Evolutionary conservation across 2,329 filamentous ascomycete genomes (phyloP).

Genomic region (Coniochaeta prunicola): DNA sequence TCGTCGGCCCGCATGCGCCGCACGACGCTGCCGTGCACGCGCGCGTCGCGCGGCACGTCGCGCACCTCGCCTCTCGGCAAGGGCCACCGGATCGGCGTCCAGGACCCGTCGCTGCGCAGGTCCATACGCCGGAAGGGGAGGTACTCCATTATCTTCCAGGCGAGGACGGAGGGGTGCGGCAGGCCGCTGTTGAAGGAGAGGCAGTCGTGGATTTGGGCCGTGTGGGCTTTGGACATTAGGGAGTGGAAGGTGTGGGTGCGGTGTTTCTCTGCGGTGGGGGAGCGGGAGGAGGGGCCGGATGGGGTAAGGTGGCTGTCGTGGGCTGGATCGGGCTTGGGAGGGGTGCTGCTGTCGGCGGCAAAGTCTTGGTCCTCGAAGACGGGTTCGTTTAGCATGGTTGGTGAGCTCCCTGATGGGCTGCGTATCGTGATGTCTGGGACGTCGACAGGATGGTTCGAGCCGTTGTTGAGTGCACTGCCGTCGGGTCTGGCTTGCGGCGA

Average conservation of each 20-base stretch:
- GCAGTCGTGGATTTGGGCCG: slow-evolving; percentile 60
- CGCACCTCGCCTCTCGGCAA: slow-evolving; percentile 70
- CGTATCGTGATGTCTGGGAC: slow-evolving; percentile 17
- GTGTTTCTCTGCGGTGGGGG: neutral
- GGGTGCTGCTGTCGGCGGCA: slow-evolving; percentile 38
- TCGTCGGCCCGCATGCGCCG: slow-evolving; percentile 58
- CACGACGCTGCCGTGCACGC: slow-evolving; percentile 69
- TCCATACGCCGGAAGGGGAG: slow-evolving; percentile 79
- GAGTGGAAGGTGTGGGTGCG: slow-evolving; percentile 37
- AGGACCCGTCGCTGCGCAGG: slow-evolving; percentile 61
- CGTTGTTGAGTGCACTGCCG: neutral
- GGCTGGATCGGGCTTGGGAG: neutral
- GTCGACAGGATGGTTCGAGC: neutral
- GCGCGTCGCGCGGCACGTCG: slow-evolving; percentile 64
- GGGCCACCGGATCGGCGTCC: slow-evolving; percentile 76
- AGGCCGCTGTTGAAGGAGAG: slow-evolving; percentile 58
- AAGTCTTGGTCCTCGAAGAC: neutral
- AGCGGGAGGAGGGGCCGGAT: too few relatives aligned
- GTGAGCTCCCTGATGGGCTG: slow-evolving; percentile 12
- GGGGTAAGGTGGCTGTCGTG: neutral
- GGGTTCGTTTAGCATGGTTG: slow-evolving; percentile 10
- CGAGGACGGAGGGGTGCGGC: slow-evolving; percentile 44
- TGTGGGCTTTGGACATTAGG: slow-evolving; percentile 50
- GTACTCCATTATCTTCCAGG: slow-evolving; percentile 76
- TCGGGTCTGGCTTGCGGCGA: neutral